Conservation (phyloP, 768 basidiomycete species). For the Nidularia sp. region DNA sequence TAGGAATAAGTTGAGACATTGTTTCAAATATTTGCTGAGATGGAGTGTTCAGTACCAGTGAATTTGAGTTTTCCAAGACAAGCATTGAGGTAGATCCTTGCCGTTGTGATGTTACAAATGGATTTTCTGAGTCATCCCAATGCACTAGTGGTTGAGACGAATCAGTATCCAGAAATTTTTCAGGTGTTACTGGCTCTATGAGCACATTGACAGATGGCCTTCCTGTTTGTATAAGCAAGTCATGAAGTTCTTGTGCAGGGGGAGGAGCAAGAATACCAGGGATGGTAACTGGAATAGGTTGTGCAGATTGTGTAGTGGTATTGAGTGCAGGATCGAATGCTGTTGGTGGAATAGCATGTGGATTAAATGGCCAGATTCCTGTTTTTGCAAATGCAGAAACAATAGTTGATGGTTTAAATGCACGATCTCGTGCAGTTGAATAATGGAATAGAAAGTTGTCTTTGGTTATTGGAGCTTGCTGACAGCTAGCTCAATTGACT, state of each 20-base stretch:
- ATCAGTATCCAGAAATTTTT: no score
- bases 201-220: neutral
- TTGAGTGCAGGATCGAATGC: constrained; percentile 10
- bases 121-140: no score
- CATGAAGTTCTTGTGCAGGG: neutral
- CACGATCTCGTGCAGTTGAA: constrained; percentile 6
- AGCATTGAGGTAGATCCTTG: no score
- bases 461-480: constrained; percentile 11
- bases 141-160: no score
- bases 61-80: no score
- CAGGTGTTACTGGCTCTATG: no score
- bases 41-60: no score
- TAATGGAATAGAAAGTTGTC: constrained; percentile 13
- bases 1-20: neutral
- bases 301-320: constrained; percentile 6
- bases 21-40: neutral
- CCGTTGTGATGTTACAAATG: no score
- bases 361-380: constrained; percentile 16
- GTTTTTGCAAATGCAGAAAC: constrained; percentile 13
- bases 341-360: constrained; percentile 5
- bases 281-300: constrained; percentile 8
- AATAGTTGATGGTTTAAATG: constrained; percentile 14
- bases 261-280: neutral
- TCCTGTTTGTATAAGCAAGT: neutral
- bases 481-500: constrained; percentile 4